A percentile compares a stretch with the other conserved stretches of the same genome.
phyloP scores from a whole-genome alignment of 345 rosid species.

The Jatropha curcas region DNA sequence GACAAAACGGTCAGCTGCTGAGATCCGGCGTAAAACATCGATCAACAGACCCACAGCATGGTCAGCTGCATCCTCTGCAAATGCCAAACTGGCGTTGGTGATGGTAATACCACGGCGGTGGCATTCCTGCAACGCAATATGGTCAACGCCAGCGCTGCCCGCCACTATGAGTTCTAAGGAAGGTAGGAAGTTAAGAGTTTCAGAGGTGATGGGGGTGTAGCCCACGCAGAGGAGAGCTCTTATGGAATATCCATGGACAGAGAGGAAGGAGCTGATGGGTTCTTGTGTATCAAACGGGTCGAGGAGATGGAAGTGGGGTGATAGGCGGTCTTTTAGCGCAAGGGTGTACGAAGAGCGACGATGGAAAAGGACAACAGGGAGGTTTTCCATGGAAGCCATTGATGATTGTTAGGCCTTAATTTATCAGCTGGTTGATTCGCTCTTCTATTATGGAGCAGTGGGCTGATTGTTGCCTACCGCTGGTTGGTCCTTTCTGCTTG shows the following conservation, averaged over 20 bases:
- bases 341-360: too few species aligned
- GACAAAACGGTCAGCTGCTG: slow-evolving; percentile 17
- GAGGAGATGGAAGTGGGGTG: slow-evolving; percentile 18
- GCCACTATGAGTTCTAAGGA: slow-evolving; percentile 19
- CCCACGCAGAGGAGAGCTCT: slow-evolving; percentile 13
- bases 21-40: slow-evolving; percentile 22
- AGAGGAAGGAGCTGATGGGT: too few species aligned
- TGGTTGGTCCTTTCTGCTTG: too few species aligned
- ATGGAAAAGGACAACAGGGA: too few species aligned
- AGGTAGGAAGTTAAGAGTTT: slow-evolving; percentile 18
- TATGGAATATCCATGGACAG: background rate
- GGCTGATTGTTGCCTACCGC: too few species aligned
- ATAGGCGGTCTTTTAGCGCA: too few species aligned
- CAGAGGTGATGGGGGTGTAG: background rate
- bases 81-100: slow-evolving; percentile 18
- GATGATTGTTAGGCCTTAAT: too few species aligned
- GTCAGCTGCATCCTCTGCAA: slow-evolving; percentile 20
- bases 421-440: too few species aligned
- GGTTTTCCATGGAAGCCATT: too few species aligned
- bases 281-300: too few species aligned
- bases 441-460: too few species aligned
- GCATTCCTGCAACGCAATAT: slow-evolving; percentile 18
- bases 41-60: slow-evolving; percentile 16
- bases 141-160: slow-evolving; percentile 20
- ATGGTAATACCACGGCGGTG: slow-evolving; percentile 16